Base-by-base conservation (phyloP, 2,329 filamentous ascomycete species). In the Calonectria fujianensis region DNA sequence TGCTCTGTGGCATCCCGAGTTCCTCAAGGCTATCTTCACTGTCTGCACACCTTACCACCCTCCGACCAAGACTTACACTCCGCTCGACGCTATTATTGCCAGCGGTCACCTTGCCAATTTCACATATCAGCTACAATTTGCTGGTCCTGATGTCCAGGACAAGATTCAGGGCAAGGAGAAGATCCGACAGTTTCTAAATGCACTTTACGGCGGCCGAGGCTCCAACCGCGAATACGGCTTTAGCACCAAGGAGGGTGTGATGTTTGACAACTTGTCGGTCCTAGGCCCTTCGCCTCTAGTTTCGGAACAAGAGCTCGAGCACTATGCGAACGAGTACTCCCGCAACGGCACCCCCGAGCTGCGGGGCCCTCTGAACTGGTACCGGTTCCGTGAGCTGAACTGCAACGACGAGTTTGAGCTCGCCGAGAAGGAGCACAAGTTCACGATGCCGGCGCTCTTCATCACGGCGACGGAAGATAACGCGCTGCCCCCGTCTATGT, bases 321-420 rank as follows among this genome's bases (percentile, higher is more conserved):
- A 92, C 85, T 98, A 98, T 84, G 91, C 91, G 24, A 85, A 90
- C 37, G 89, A 96, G 85, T 98, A 93, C 85, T 84, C 88, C n/a
- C 89, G 90, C 52, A 90, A 93, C 81, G 63, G 76, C 20, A 77
- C 75, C 11, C 83, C 82, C 8, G 95, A 95, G 59, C 85, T 98
- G 77, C 91, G 93, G 77, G 95, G 95, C 0, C 95, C 95, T 20
- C 87, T 95, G 74, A 97, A 96, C 85, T 98, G 95, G 95, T 99
- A 99, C 86, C 92, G 96, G 54, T 94, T 91, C 3, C 88, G 91
- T 27, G 87, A 91, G 83, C 84, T 93, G 76, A 98, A 98, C 85
- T 94, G 89, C 82, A 90, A 95, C 51, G 95, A 98, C 76, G 97
- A 98, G 82, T 78, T 84, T 63, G 83, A 87, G 52, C 86, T 94